phyloP scores from a whole-genome alignment of 2,329 filamentous ascomycete species.

The Penicillium capsulatum region DNA sequence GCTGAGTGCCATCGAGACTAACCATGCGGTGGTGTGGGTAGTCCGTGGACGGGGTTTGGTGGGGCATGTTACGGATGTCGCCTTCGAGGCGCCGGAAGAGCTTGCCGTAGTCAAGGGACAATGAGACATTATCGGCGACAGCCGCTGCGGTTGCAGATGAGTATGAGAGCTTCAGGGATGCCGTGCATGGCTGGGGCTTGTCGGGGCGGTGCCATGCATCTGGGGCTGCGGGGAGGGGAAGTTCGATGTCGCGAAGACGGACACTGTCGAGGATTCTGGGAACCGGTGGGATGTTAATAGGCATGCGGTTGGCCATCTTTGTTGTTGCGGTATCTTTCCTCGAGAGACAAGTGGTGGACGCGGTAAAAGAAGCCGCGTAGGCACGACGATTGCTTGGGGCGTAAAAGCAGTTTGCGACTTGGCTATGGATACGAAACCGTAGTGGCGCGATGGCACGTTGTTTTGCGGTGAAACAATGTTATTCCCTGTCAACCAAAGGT shows the following conservation, averaged over 20 bases:
- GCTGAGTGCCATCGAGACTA: conserved; percentile 26
- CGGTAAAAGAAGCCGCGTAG: too few species aligned
- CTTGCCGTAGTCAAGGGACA: conserved; percentile 48
- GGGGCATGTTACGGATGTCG: conserved; percentile 30
- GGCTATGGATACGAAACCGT: too few species aligned
- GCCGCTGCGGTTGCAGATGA: conserved; percentile 41
- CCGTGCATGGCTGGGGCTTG: conserved; percentile 45
- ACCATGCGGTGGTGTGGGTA: conserved; percentile 24
- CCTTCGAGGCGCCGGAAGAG: conserved; percentile 42
- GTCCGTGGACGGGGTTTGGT: conserved; percentile 15
- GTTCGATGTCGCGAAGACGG: conserved; percentile 41
- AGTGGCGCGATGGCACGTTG: too few species aligned
- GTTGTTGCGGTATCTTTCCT: not conserved
- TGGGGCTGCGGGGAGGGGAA: conserved; percentile 41
- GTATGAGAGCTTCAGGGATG: conserved; percentile 43
- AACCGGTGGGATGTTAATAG: conserved; percentile 29
- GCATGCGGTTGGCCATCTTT: not conserved
- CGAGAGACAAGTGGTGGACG: too few species aligned
- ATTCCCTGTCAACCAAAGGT: not conserved
- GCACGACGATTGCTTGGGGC: too few species aligned
- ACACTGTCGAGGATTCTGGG: conserved; percentile 38
- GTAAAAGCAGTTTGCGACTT: too few species aligned
- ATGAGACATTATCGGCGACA: conserved; percentile 42
- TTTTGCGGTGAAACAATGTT: too few species aligned
- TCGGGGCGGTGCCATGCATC: conserved; percentile 46